Evolutionary conservation across 176 grass and related monocot species (phyloP).

Genomic region (Ensete glaucum): DNA sequence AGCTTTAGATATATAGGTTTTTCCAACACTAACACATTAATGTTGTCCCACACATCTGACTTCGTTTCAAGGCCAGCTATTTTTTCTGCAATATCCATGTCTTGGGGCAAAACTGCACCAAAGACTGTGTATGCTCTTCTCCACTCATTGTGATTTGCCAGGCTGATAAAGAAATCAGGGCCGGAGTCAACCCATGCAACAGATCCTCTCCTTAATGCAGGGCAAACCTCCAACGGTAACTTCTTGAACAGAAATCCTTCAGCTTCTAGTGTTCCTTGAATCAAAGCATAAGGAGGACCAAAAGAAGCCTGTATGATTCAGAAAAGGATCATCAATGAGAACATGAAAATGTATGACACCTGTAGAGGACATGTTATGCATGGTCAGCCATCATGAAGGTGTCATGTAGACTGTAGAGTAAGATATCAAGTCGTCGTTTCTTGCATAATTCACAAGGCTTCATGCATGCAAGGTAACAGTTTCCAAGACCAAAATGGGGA

Average conservation of each 20-base stretch:
- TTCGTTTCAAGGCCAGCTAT: slow-evolving; percentile 41
- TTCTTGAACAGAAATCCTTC: slow-evolving; percentile 46
- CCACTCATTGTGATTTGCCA: slow-evolving; percentile 73
- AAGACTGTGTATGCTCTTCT: slow-evolving; percentile 55
- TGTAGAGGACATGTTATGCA: too few relatives aligned
- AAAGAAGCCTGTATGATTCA: slow-evolving; percentile 42
- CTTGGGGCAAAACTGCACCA: slow-evolving; percentile 47
- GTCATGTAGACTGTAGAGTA: too few relatives aligned
- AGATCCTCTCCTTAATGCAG: slow-evolving; percentile 42
- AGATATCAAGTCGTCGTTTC: too few relatives aligned
- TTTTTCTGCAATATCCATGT: slow-evolving; percentile 64
- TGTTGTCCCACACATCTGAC: slow-evolving; percentile 44
- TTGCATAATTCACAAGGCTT: too few relatives aligned
- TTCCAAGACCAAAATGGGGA: too few relatives aligned
- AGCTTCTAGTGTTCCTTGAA: slow-evolving; percentile 72
- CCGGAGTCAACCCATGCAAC: slow-evolving; percentile 65
- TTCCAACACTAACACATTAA: slow-evolving; percentile 46
- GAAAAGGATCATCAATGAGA: neutral
- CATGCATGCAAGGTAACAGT: too few relatives aligned
- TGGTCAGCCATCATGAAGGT: too few relatives aligned
- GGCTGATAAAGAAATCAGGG: slow-evolving; percentile 83
- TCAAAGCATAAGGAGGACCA: slow-evolving; percentile 67
- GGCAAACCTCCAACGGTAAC: slow-evolving; percentile 43
- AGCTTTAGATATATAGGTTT: slow-evolving; percentile 51
- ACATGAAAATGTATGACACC: too few relatives aligned